Base-by-base conservation (phyloP, 208 protist genomes). In the Crithidia bombi region DNA sequence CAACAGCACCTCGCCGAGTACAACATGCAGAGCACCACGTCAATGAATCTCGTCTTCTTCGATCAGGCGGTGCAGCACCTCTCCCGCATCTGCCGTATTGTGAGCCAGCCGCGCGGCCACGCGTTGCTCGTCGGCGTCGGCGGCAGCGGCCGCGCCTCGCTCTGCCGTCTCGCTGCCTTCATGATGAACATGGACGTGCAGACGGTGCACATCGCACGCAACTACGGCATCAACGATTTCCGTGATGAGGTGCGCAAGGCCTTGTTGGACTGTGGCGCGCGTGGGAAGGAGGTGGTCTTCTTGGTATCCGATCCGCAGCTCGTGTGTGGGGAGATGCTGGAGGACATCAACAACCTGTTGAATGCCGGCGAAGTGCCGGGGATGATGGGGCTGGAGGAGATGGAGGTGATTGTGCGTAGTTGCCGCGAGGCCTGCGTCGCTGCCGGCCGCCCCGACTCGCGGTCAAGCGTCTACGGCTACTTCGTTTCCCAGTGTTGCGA, bases 261-360 rank as follows among this genome's bases (percentile, higher is more conserved):
- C 14, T 83, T 97, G 33, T 72, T 94, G 2, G 87, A 80, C 38
- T 81, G 87, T 49, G 97, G 96, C 14, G 85, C 78, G 47, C 85
- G 89, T 23, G 87, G 84, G n/a, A 84, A 93, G 68, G 83, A 90
- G 33, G 86, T 97, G 14, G 86, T 98, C 15, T 99, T 99, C 65
- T 79, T 98, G 17, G 76, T 99, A 11, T 91, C 89, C 15, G 98
- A 99, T 75, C 87, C 89, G 7, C 95, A 99, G 82, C 94, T 99
- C 58, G 79, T 98, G 10, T 81, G 85, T 36, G 89, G 89, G 43
- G 68, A 94, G 56, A 98, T 99, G 83, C 87, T 99, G 17, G 98
- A 99, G 81, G 97, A 99, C 79, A 85, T 99, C 57, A 99, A 99
- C 84, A 98, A 97, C 78, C 89, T 99, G 38, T 84, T 99, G 5